Evolutionary conservation across 176 grass and related monocot genomes (phyloP), one percentile per base, ranked within the genome.

Genomic region (Echinochloa phyllopogon): DNA sequence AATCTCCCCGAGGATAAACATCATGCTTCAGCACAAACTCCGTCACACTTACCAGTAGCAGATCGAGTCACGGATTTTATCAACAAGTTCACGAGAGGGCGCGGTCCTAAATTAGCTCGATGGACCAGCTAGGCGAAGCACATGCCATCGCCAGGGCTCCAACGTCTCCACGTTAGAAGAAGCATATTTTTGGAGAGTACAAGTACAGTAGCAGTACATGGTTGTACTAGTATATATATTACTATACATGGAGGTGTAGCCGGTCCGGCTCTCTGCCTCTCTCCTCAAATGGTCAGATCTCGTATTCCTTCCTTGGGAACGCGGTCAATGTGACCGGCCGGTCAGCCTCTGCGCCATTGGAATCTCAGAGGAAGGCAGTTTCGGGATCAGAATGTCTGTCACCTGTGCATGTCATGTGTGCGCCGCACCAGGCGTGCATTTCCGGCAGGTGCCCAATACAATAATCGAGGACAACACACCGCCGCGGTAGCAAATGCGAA

Each of bases 291-390:
- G 66, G 38, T 38, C 69, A 20, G 49, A 63, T 79, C 76, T 48
- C 23, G 41, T 25, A 3, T n/a, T 9, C 20, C 52, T 33, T 11
- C 11, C 6, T 45, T 45, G 43, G 51, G 71, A 60, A 29, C 36
- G 59, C 48, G 70, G 86, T 82, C 79, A 82, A 82, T 41, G 60
- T 6, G n/a, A 59, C n/a, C n/a, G 78, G 58, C 71, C 57, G 51
- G 21, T 40, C 51, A 7, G 65, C 69, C 20, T 58, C 3, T n/a
- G 8, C 11, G 11, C 27, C 70, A 39, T 45, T 15, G 77, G 69
- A 81, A 87, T 75, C 77, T 87, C 49, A 38, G 57, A 41, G 9
- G 62, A 59, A 87, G 40, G 61, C 50, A 10, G 61, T 24, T 82
- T 55, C 6, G 41, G 81, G 82, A 75, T 65, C 72, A 69, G 41